A percentile compares a stretch with the other conserved stretches of the same genome.
Conservation (phyloP, 2,329 filamentous ascomycete genomes). For the Coleophoma crateriformis region DNA sequence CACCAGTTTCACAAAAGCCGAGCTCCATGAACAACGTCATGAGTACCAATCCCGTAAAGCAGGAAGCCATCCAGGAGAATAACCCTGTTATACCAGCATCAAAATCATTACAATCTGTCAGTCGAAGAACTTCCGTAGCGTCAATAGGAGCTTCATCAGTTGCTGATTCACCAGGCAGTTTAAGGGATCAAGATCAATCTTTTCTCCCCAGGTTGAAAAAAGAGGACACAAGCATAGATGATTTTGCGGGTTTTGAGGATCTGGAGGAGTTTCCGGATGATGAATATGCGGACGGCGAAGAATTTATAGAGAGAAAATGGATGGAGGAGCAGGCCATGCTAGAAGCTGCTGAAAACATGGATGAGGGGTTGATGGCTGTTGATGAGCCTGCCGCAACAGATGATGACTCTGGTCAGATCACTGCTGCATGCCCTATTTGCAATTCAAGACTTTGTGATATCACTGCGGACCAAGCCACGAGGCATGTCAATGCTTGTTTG, state of each 20-base stretch:
- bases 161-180: not conserved
- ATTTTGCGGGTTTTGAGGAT: constrained; percentile 49
- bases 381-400: constrained; percentile 10
- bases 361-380: constrained; percentile 21
- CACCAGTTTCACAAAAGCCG: constrained; percentile 5
- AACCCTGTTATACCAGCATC: constrained; percentile 9
- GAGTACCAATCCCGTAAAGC: constrained; percentile 7
- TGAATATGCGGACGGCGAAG: constrained; percentile 46
- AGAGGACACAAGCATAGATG: constrained; percentile 42
- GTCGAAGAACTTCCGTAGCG: not conserved
- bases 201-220: constrained; percentile 37
- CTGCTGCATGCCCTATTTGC: constrained; percentile 69
- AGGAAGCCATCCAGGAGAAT: constrained; percentile 11
- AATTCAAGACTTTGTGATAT: constrained; percentile 55
- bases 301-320: constrained; percentile 60
- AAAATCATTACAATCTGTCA: constrained; percentile 4
- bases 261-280: constrained; percentile 51
- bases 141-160: not conserved
- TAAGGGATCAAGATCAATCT: constrained; percentile 7
- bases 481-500: constrained; percentile 89
- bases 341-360: constrained; percentile 45
- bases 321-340: constrained; percentile 71
- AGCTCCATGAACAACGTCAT: constrained; percentile 9
- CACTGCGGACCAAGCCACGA: constrained; percentile 60
- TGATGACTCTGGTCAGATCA: constrained; percentile 10